Percentiles rank a stretch among this genome's conserved stretches.
These are phyloP conservation scores for Cyphellophora europaea DNA, from an alignment of 2,329 filamentous ascomycete species.

Conservation along the genomic window DNA sequence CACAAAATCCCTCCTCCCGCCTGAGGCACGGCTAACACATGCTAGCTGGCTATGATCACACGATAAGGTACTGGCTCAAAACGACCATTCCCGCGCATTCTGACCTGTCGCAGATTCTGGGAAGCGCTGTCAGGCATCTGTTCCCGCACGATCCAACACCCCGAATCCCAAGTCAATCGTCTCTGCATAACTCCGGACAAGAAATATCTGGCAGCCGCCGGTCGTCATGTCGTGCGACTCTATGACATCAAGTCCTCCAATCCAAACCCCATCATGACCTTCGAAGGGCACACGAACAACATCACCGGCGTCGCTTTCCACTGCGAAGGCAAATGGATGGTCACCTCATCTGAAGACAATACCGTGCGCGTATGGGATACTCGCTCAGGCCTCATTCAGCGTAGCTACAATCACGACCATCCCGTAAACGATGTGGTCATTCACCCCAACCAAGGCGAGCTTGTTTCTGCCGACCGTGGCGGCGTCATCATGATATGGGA, in stretches of 20 bases:
- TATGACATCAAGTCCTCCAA: slow-evolving; percentile 99
- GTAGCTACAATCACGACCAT: slow-evolving; percentile 82
- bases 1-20: too few species aligned
- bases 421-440: slow-evolving; percentile 98
- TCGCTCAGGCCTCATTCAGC: slow-evolving; percentile 71
- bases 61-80: slow-evolving; percentile 50
- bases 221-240: slow-evolving; percentile 82
- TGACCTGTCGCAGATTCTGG: slow-evolving; percentile 64
- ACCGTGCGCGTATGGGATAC: slow-evolving; percentile 98
- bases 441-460: slow-evolving; percentile 95
- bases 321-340: slow-evolving; percentile 99
- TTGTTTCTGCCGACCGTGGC: slow-evolving; percentile 89
- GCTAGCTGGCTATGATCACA: slow-evolving; percentile 64
- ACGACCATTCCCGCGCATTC: slow-evolving; percentile 1
- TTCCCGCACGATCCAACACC: slow-evolving; percentile 94
- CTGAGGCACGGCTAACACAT: too few species aligned
- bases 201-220: slow-evolving; percentile 76
- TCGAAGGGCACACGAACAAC: slow-evolving; percentile 92
- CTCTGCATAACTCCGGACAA: slow-evolving; percentile 98
- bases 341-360: slow-evolving; percentile 92
- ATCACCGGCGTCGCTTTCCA: slow-evolving; percentile 96
- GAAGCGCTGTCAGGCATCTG: slow-evolving; percentile 96
- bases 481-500: slow-evolving; percentile 96
- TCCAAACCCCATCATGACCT: slow-evolving; percentile 81
- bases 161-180: slow-evolving; percentile 96